These are phyloP conservation scores for Cucumis hystrix DNA, from an alignment of 306 rosid genomes.

Conservation along the genomic window DNA sequence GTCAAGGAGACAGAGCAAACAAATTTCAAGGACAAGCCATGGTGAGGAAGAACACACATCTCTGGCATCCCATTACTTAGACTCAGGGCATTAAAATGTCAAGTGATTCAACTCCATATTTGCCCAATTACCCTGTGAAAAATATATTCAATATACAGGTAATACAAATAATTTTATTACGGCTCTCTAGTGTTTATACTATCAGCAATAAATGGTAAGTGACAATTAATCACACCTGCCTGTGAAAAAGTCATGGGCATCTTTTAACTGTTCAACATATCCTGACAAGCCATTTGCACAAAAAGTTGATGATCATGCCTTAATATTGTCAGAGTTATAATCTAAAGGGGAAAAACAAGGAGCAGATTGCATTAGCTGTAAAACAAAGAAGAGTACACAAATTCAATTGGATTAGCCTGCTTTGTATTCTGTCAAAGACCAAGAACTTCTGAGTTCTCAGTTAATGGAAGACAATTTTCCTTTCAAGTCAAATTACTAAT, in stretches of 20 bases:
- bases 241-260: conserved; percentile 52
- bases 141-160: neutral
- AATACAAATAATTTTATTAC: neutral
- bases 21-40: conserved; percentile 19
- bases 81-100: conserved; percentile 18
- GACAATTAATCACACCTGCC: conserved; percentile 46
- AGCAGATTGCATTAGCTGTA: neutral
- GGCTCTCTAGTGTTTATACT: neutral
- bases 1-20: conserved; percentile 21
- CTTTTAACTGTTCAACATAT: conserved; percentile 45
- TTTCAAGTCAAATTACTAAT: neutral
- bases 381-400: neutral
- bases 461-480: neutral
- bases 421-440: neutral
- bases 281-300: conserved; percentile 32
- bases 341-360: neutral
- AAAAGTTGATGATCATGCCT: neutral
- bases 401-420: neutral
- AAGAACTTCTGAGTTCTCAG: neutral
- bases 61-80: conserved; percentile 12
- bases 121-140: neutral
- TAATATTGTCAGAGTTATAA: neutral
- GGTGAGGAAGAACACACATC: conserved; percentile 12
- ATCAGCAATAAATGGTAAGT: neutral
- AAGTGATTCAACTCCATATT: neutral